Conservation (phyloP, 2,329 filamentous ascomycete species). For the Colletotrichum destructivum region DNA sequence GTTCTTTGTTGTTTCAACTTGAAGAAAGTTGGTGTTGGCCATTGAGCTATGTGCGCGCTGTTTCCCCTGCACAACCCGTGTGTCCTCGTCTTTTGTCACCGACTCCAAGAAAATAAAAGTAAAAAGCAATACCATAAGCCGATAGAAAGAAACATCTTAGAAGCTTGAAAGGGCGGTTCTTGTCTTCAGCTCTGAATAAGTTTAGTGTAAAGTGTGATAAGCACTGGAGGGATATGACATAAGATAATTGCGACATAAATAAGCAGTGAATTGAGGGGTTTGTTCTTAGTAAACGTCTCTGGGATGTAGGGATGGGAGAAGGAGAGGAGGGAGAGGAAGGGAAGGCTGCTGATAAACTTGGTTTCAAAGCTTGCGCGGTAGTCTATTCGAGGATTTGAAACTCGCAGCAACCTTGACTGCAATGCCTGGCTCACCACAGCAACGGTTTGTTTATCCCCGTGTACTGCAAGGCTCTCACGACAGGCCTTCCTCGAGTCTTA, state of each 20-base stretch:
- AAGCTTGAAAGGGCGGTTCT: too few species aligned
- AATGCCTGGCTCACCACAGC: not conserved
- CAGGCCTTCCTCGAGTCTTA: not conserved
- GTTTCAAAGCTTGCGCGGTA: too few species aligned
- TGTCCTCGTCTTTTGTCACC: not conserved
- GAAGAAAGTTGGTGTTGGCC: not conserved
- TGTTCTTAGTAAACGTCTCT: conserved; percentile 45
- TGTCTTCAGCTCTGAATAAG: too few species aligned
- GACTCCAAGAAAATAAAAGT: not conserved
- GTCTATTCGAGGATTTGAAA: not conserved
- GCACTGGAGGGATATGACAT: conserved; percentile 47
- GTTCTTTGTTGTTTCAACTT: too few species aligned
- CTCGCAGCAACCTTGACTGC: not conserved
- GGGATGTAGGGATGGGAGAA: conserved; percentile 49
- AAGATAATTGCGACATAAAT: too few species aligned
- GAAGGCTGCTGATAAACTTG: too few species aligned
- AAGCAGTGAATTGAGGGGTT: too few species aligned
- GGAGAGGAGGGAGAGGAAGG: conserved; percentile 51
- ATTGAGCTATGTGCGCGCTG: not conserved
- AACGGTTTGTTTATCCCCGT: not conserved
- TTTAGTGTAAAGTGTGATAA: conserved; percentile 50
- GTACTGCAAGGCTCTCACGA: not conserved
- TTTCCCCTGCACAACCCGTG: not conserved
- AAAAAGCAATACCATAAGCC: not conserved
- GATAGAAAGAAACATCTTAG: conserved; percentile 3